phyloP scores from a whole-genome alignment of 192 early-diverging fungal genomes.

The Gonapodya prolifera region DNA sequence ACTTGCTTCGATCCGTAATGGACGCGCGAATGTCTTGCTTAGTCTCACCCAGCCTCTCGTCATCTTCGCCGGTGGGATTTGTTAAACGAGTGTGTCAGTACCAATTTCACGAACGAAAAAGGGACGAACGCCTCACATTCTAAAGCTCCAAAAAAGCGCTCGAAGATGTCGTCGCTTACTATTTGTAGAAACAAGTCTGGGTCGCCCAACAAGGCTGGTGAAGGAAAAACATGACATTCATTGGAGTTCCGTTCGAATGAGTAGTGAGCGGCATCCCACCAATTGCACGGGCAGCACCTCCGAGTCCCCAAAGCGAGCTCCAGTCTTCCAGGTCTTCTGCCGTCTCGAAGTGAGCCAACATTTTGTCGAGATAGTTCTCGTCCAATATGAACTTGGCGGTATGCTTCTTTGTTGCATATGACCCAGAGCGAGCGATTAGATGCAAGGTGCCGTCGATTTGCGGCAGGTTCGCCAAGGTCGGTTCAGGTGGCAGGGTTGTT shows the following conservation, averaged over 20 bases:
- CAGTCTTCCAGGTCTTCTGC: conserved; percentile 74
- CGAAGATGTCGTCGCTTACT: conserved; percentile 62
- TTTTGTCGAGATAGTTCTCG: conserved; percentile 26
- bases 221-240: too few species aligned
- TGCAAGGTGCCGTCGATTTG: conserved; percentile 59
- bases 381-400: conserved; percentile 44
- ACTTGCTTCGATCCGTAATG: conserved; percentile 22
- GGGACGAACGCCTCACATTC: too few species aligned
- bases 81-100: too few species aligned
- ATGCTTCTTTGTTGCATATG: conserved; percentile 46
- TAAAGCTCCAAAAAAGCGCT: conserved; percentile 61
- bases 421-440: conserved; percentile 31
- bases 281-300: conserved; percentile 61
- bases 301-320: conserved; percentile 57
- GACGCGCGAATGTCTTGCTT: conserved; percentile 18
- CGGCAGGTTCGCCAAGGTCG: conserved; percentile 50
- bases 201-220: too few species aligned
- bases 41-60: conserved; percentile 12
- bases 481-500: conserved; percentile 38
- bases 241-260: conserved; percentile 69
- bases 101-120: too few species aligned
- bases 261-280: too few species aligned
- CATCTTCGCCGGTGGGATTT: too few species aligned
- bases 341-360: conserved; percentile 49
- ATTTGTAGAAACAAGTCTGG: too few species aligned